Evolutionary conservation across 805 yeast genomes (phyloP).

Genomic region (Cyberlindnera bimundalis): DNA sequence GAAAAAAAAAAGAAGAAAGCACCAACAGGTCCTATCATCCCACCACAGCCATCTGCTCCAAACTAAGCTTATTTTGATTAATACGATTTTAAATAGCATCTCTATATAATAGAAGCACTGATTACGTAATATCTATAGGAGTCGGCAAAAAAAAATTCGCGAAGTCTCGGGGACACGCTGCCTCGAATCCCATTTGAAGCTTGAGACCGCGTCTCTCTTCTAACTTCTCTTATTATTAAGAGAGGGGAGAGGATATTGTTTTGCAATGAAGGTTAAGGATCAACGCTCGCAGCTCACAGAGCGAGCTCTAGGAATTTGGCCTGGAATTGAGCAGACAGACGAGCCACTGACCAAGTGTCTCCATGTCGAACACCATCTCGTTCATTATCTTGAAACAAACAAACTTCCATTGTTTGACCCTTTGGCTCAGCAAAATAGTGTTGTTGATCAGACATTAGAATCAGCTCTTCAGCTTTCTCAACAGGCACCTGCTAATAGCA

Average conservation of each 20-base stretch:
- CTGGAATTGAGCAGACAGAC: neutral
- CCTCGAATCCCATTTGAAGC: too few species aligned
- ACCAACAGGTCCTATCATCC: constrained; percentile 13
- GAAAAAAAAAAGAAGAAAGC: constrained; percentile 72
- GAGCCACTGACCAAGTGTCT: neutral
- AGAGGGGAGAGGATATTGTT: too few species aligned
- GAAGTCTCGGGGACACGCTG: neutral
- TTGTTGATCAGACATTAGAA: neutral
- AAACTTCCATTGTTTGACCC: neutral
- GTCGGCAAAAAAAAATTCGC: neutral
- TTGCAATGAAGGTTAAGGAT: neutral
- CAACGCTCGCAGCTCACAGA: neutral
- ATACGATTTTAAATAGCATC: too few species aligned
- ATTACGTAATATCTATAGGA: too few species aligned
- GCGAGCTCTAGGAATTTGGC: neutral
- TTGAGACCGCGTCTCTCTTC: too few species aligned
- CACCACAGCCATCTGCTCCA: constrained; percentile 10
- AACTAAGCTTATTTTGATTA: neutral
- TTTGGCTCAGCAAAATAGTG: neutral
- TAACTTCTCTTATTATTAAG: too few species aligned
- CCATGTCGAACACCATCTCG: neutral
- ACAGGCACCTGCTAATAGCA: neutral
- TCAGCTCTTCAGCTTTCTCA: neutral
- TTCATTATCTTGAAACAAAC: too few species aligned
- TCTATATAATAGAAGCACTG: too few species aligned